These are phyloP conservation scores for Boletus vermiculosoides DNA, from an alignment of 768 basidiomycete genomes.

Conservation along the genomic window DNA sequence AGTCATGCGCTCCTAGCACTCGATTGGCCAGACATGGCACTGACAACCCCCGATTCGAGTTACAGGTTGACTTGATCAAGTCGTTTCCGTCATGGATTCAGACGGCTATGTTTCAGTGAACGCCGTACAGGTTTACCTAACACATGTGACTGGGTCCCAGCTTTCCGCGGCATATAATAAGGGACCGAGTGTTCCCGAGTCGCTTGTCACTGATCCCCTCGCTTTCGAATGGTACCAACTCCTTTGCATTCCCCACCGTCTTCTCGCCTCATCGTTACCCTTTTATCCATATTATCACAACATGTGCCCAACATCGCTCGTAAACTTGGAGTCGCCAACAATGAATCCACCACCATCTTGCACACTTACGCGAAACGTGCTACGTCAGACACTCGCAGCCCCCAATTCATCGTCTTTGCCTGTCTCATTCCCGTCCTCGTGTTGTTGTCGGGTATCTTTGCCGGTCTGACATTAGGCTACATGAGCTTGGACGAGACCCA, in stretches of 20 bases:
- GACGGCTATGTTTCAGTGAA: not conserved
- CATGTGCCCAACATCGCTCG: slow-evolving; percentile 44
- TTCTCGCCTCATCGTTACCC: slow-evolving; percentile 45
- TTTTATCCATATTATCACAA: slow-evolving; percentile 43
- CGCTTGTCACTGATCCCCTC: not conserved
- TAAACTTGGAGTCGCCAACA: slow-evolving; percentile 8
- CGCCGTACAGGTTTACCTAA: not conserved
- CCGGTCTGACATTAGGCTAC: slow-evolving; percentile 88
- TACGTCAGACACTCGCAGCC: slow-evolving; percentile 13
- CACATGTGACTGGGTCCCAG: not conserved
- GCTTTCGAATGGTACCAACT: slow-evolving; percentile 40
- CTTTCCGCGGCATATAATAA: slow-evolving; percentile 1
- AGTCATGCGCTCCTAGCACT: too few relatives aligned
- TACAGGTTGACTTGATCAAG: not conserved
- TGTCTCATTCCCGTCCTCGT: slow-evolving; percentile 83
- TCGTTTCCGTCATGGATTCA: not conserved
- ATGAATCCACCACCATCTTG: slow-evolving; percentile 11
- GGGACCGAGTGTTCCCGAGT: not conserved
- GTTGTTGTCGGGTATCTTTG: slow-evolving; percentile 80
- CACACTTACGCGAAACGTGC: slow-evolving; percentile 36
- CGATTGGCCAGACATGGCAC: not conserved
- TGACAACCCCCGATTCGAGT: not conserved
- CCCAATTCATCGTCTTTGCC: slow-evolving; percentile 40
- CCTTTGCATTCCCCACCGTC: slow-evolving; percentile 35
- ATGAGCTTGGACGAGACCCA: slow-evolving; percentile 94